Evolutionary conservation across 768 basidiomycete species (phyloP).

Genomic region (Leccinum broughii): DNA sequence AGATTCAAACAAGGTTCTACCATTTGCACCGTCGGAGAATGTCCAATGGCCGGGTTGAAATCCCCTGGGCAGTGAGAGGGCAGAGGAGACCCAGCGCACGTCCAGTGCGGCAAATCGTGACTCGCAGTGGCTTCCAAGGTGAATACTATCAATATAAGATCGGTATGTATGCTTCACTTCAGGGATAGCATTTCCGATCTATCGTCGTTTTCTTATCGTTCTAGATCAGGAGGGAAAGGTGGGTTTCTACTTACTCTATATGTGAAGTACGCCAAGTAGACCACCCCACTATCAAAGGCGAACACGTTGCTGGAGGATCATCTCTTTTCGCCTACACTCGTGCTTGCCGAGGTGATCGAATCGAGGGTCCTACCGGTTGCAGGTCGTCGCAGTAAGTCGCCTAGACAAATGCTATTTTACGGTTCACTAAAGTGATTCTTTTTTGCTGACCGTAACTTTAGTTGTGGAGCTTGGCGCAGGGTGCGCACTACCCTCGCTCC

Average conservation of each 20-base stretch:
- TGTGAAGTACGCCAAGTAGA: background rate
- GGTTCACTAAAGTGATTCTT: background rate
- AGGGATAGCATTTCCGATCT: constrained; percentile 1
- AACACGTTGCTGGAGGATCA: constrained; percentile 73
- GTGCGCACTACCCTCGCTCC: constrained; percentile 63
- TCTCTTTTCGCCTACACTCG: constrained; percentile 67
- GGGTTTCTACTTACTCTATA: constrained; percentile 22
- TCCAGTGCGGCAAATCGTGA: constrained; percentile 54
- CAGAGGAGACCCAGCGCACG: constrained; percentile 46
- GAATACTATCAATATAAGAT: background rate
- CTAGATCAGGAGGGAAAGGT: constrained; percentile 59
- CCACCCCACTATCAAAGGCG: constrained; percentile 41
- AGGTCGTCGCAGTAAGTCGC: constrained; percentile 41
- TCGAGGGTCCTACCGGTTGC: constrained; percentile 45
- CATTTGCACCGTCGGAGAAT: background rate
- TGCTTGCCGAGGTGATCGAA: constrained; percentile 68
- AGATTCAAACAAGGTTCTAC: constrained; percentile 18
- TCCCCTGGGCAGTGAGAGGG: constrained; percentile 47
- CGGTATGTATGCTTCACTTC: constrained; percentile 4
- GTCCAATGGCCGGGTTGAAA: constrained; percentile 19
- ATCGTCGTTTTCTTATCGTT: background rate
- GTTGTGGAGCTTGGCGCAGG: constrained; percentile 76
- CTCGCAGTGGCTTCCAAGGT: constrained; percentile 64
- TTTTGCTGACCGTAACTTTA: constrained; percentile 24
- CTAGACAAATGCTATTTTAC: background rate